Evolutionary conservation across 2,329 filamentous ascomycete genomes (phyloP), one percentile per base, ranked within the genome.

Genomic region (Colletotrichum paranaense): DNA sequence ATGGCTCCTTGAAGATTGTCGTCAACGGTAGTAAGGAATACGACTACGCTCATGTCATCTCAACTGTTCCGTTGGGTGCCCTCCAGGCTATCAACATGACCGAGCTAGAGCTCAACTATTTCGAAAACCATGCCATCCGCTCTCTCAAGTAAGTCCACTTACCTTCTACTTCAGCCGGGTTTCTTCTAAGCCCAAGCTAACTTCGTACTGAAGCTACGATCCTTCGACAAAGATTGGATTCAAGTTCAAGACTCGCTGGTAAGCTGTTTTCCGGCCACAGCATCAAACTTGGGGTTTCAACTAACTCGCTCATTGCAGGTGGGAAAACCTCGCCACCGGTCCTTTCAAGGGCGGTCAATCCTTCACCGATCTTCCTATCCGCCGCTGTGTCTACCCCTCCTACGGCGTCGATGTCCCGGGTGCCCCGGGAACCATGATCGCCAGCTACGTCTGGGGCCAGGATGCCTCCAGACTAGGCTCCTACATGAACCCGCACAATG

Each of bases 361-460:
- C 28, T 78, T 68, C 57, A 77, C 80, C 5, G 80, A 82, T 42
- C 75, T 82, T 0, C 80, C 80, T 0, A 77, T 82, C 11, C 78
- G 80, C 0, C 77, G 78, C 26, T 80, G 77, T 1, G 80, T 82
- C 1, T 82, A 82, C 46, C 80, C 80, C 0, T 82, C 80, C 0
- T 81, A 81, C 32, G 77, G 77, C 4, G n/a, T 78, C 8, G 70
- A 77, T 62, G 60, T 76, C 22, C 53, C 63, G 9, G 67, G 60
- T 46, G 77, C 77, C 5, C 74, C 76, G 1, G 76, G 76, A 5
- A 76, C 76, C 46, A 78, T 78, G 77, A 77, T 79, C 32, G 77
- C 76, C 68, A 75, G 71, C 59, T 79, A 78, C 55, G 74, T 72
- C 24, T 78, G 77, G 77, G 76, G 69, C 60, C 76, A 79, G 56